Conservation (phyloP, 106 monocot species). For the Dendrobium officinale region DNA sequence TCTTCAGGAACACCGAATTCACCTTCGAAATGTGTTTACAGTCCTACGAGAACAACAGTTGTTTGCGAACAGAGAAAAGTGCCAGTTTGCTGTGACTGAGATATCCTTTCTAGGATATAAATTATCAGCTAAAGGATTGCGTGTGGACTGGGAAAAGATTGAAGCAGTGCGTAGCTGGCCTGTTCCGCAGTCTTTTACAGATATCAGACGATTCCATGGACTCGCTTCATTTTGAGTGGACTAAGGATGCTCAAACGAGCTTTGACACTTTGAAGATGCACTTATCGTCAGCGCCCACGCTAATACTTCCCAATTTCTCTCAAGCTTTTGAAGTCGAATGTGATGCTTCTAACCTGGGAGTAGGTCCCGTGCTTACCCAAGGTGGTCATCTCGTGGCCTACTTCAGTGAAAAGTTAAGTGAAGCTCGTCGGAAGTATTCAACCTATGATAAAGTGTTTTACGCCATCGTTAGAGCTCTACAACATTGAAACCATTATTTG, state of each 20-base stretch:
- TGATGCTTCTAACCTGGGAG: conserved; percentile 11
- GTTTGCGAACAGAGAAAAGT: background rate
- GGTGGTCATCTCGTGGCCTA: too few species aligned
- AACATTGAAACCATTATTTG: conserved; percentile 8
- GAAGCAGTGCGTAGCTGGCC: conserved; percentile 12
- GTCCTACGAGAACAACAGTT: background rate
- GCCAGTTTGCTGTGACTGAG: background rate
- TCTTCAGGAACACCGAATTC: background rate
- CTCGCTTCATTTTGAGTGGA: conserved; percentile 2
- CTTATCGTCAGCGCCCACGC: background rate
- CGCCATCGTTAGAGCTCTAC: background rate
- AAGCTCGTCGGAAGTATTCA: too few species aligned
- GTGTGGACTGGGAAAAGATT: conserved; percentile 1
- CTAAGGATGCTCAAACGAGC: background rate
- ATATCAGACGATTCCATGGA: too few species aligned
- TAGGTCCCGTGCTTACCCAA: conserved; percentile 7
- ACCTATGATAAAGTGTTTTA: background rate
- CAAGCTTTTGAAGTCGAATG: background rate
- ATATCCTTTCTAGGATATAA: conserved; percentile 12
- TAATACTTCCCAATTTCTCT: conserved; percentile 2
- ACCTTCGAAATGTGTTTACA: background rate
- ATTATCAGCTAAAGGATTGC: background rate
- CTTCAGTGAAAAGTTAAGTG: too few species aligned
- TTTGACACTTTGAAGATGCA: background rate
- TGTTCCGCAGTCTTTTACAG: conserved; percentile 19